These are phyloP conservation scores for Helichrysum umbraculigerum DNA, from an alignment of 129 eudicot species.

Conservation along the genomic window DNA sequence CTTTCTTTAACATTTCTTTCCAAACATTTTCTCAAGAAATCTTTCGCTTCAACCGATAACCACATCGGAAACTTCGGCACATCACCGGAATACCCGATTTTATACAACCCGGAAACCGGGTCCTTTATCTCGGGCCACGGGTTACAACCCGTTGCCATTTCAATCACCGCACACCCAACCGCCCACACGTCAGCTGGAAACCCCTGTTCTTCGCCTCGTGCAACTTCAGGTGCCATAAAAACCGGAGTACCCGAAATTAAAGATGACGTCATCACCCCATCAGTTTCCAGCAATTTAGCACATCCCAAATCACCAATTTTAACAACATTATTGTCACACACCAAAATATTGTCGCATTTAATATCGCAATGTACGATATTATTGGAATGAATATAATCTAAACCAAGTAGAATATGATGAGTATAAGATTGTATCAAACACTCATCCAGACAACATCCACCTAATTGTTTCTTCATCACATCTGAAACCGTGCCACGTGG, in stretches of 20 bases:
- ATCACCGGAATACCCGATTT: slow-evolving; percentile 56
- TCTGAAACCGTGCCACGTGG: slow-evolving; percentile 56
- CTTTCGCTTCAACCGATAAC: slow-evolving; percentile 50
- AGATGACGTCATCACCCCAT: slow-evolving; percentile 29
- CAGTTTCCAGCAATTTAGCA: slow-evolving; percentile 34
- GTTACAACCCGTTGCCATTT: slow-evolving; percentile 67
- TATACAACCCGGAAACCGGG: slow-evolving; percentile 63
- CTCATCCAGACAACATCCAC: slow-evolving; percentile 58
- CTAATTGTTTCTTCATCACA: slow-evolving; percentile 38
- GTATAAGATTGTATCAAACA: slow-evolving; percentile 42
- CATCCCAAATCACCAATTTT: slow-evolving; percentile 77
- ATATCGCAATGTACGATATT: slow-evolving; percentile 73
- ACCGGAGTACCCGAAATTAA: slow-evolving; percentile 67
- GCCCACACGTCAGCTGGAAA: slow-evolving; percentile 78
- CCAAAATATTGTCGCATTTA: slow-evolving; percentile 57
- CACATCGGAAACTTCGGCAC: slow-evolving; percentile 49
- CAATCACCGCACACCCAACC: slow-evolving; percentile 65
- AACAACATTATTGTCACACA: slow-evolving; percentile 37
- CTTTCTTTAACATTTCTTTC: slow-evolving; percentile 40
- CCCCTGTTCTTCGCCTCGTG: slow-evolving; percentile 73
- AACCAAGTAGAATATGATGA: slow-evolving; percentile 49
- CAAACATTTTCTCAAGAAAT: slow-evolving; percentile 61
- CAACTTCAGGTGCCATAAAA: slow-evolving; percentile 86
- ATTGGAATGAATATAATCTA: slow-evolving; percentile 63
- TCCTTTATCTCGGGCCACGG: slow-evolving; percentile 68